Percentiles rank a stretch among this genome's conserved stretches.
phyloP scores from a whole-genome alignment of 2,329 filamentous ascomycete genomes.

The Fusarium euwallaceae region DNA sequence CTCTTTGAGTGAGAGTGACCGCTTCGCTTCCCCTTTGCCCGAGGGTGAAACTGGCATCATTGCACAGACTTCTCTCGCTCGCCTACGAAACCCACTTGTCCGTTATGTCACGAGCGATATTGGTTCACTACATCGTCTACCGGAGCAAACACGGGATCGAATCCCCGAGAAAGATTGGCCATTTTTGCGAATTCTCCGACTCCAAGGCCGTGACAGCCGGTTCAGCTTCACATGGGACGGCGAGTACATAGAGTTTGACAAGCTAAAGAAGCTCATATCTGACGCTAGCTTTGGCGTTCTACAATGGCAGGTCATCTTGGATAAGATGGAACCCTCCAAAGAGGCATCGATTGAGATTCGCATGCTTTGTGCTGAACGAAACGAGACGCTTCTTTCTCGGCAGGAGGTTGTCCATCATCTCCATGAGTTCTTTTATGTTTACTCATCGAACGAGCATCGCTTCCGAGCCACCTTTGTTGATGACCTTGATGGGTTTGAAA shows the following conservation, averaged over 20 bases:
- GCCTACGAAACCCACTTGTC: slow-evolving; percentile 58
- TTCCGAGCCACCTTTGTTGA: slow-evolving; percentile 50
- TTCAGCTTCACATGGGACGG: slow-evolving; percentile 60
- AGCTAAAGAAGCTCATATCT: slow-evolving; percentile 43
- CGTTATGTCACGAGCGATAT: slow-evolving; percentile 60
- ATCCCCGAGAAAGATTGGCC: slow-evolving; percentile 41
- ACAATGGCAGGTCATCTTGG: slow-evolving; percentile 59
- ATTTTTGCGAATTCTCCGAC: slow-evolving; percentile 52
- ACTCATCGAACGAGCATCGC: slow-evolving; percentile 49
- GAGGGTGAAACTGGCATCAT: slow-evolving; percentile 54
- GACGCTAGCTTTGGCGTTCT: slow-evolving; percentile 48
- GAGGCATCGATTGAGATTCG: slow-evolving; percentile 45
- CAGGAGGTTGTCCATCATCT: slow-evolving; percentile 35
- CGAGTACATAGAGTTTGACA: slow-evolving; percentile 54
- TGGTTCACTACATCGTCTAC: slow-evolving; percentile 55
- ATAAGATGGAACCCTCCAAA: slow-evolving; percentile 42
- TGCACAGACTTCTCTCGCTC: slow-evolving; percentile 57
- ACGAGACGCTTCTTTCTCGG: slow-evolving; percentile 6
- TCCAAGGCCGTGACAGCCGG: slow-evolving; percentile 57
- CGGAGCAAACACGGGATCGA: slow-evolving; percentile 20
- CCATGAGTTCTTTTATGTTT: slow-evolving; percentile 41
- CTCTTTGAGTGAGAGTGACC: slow-evolving; percentile 17
- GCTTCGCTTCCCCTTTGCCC: slow-evolving; percentile 27
- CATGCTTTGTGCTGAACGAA: slow-evolving; percentile 41
- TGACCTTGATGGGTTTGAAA: slow-evolving; percentile 49